A percentile compares a stretch with the other conserved stretches of the same genome.
These are phyloP conservation scores for Chrysosporium queenslandicum DNA, from an alignment of 2,329 filamentous ascomycete genomes.

Conservation along the genomic window DNA sequence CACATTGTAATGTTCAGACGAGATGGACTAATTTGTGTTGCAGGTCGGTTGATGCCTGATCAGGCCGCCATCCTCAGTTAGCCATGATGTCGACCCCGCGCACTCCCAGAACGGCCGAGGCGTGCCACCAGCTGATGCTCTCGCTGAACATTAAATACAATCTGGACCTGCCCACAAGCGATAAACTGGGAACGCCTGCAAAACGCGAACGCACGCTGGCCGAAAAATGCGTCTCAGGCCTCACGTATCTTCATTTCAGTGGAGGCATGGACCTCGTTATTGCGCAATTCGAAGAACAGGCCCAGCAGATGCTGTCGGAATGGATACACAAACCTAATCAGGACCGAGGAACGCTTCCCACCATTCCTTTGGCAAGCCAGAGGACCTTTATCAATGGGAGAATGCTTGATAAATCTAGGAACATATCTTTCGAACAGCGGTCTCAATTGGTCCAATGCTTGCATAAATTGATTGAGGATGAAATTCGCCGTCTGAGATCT, in stretches of 20 bases:
- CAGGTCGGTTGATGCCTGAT: constrained; percentile 3
- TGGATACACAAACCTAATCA: constrained; percentile 24
- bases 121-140: constrained; percentile 23
- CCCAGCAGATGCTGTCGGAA: constrained; percentile 16
- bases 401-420: neutral
- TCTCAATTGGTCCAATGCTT: constrained; percentile 5
- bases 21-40: neutral
- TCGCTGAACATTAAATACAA: constrained; percentile 28
- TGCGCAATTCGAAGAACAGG: constrained; percentile 27
- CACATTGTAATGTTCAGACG: too few relatives aligned
- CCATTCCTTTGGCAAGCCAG: constrained; percentile 11
- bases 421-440: constrained; percentile 2
- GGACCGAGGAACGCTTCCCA: constrained; percentile 22
- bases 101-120: neutral
- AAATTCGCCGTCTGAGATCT: neutral
- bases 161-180: constrained; percentile 27
- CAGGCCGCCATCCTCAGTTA: neutral
- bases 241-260: constrained; percentile 27
- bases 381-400: constrained; percentile 3
- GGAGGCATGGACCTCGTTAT: constrained; percentile 22
- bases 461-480: neutral
- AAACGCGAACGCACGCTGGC: constrained; percentile 17
- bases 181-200: constrained; percentile 14
- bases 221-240: constrained; percentile 23
- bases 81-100: neutral